Evolutionary conservation across 768 basidiomycete genomes (phyloP).

Genomic region (Roridomyces roridus): DNA sequence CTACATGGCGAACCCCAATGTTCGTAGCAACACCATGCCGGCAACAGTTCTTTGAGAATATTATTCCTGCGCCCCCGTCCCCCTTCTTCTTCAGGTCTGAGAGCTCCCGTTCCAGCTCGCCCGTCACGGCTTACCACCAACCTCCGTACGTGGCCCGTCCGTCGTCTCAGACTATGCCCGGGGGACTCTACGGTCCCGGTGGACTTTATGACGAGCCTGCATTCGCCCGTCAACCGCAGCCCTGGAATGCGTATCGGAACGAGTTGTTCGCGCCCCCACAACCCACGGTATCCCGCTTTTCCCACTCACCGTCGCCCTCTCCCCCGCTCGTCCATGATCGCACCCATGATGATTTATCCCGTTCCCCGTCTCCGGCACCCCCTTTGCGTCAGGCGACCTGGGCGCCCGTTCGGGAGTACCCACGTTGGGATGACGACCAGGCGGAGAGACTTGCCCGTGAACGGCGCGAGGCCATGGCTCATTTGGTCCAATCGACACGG

Average conservation of each 20-base stretch:
- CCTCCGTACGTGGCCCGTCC: conserved; percentile 10
- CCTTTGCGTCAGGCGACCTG: conserved; percentile 7
- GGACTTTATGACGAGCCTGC: conserved; percentile 17
- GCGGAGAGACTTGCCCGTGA: conserved; percentile 10
- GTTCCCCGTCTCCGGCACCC: conserved; percentile 5
- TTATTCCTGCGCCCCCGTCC: conserved; percentile 26
- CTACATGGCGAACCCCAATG: conserved; percentile 26
- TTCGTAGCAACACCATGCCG: conserved; percentile 21
- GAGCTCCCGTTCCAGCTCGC: conserved; percentile 24
- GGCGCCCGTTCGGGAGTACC: not conserved
- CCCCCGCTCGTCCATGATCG: conserved; percentile 14
- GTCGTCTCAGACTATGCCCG: conserved; percentile 26
- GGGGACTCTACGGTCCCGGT: conserved; percentile 27
- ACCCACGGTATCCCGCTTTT: conserved; percentile 23
- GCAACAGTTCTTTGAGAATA: conserved; percentile 20
- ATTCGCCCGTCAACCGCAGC: conserved; percentile 20
- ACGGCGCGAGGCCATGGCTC: conserved; percentile 16
- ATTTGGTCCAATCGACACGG: conserved; percentile 12
- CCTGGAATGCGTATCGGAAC: not conserved
- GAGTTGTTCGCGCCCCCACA: not conserved
- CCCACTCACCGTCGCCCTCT: conserved; percentile 25
- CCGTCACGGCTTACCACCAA: conserved; percentile 9
- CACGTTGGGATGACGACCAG: not conserved
- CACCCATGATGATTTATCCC: too few species aligned
- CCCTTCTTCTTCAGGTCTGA: conserved; percentile 29